Base-by-base conservation (phyloP, 441 rosid species). In the California macrophylla region DNA sequence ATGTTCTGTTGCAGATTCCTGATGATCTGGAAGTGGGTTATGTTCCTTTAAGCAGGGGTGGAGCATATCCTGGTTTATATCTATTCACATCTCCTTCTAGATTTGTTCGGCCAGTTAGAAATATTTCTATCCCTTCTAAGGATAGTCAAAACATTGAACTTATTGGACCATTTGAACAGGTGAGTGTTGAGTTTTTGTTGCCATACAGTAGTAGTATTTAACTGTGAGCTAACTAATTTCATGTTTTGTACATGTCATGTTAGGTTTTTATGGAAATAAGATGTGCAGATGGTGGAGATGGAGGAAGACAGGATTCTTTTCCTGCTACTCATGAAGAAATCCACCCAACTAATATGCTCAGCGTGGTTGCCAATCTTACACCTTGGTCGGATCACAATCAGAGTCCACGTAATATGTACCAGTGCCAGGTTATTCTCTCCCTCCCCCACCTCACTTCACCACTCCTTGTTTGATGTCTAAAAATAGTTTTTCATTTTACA, bases 371-470 rank as follows among this genome's bases (percentile, higher is more conserved):
- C 82, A 94, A 89, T 84, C 98, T 94, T 67, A 94, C 99, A 70
- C 99, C 99, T 67, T 94, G 95, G 91, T 94, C 99, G 4, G 94
- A 94, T 80, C 99, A 94, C 82, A 94, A 94, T 83, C 99, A 94
- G 80, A 94, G 99, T 75, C 99, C 98, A 10, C 85, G 97, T 40
- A 94, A 94, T 75, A 94, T 94, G 99, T 94, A 94, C 74, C 98
- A 92, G 86, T 92, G 98, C 73, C 97, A 90, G 96, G 98, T 94
- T 64, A 64, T 62, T 71, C 64, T 60, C 29, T 29, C 23, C 4
- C 20, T 47, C 23, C 4, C 20, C n/a, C n/a, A 16, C 58, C 58
- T 18, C 23, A 4, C 21, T 9, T 6, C 58, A 16, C 58, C 50
- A 40, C 50, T 40, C 23, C 58, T 50, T 50, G 8, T 6, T 50